These are phyloP conservation scores for Liriodendron chinense DNA, from an alignment of 164 flowering plant species.

Conservation along the genomic window DNA sequence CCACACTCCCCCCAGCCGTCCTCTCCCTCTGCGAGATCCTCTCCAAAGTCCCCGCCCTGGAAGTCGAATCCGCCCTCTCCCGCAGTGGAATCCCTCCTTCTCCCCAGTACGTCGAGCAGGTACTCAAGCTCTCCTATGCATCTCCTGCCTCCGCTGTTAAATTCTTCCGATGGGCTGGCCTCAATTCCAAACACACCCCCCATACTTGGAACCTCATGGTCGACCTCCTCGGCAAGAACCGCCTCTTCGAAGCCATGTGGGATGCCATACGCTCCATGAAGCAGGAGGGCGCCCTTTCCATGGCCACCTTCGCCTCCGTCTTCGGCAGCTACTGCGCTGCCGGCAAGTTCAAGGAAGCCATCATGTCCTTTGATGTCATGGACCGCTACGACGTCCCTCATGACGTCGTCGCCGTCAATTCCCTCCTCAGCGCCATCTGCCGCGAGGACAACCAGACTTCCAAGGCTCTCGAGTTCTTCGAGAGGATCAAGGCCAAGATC, in stretches of 20 bases:
- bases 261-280: constrained; percentile 79
- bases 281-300: constrained; percentile 43
- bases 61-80: constrained; percentile 43
- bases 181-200: constrained; percentile 28
- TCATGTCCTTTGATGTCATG: constrained; percentile 74
- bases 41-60: constrained; percentile 23
- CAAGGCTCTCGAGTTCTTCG: constrained; percentile 53
- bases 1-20: constrained; percentile 26
- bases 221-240: constrained; percentile 70
- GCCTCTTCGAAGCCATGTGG: constrained; percentile 74
- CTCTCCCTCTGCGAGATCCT: constrained; percentile 39
- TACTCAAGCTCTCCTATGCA: constrained; percentile 48
- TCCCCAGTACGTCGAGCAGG: constrained; percentile 44
- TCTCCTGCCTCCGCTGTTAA: constrained; percentile 51
- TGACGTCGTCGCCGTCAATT: constrained; percentile 71
- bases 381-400: constrained; percentile 54
- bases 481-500: constrained; percentile 49
- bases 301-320: constrained; percentile 60
- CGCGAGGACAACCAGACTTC: constrained; percentile 38
- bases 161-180: constrained; percentile 73
- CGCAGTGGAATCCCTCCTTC: constrained; percentile 33
- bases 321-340: constrained; percentile 65
- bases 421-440: constrained; percentile 69
- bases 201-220: constrained; percentile 75
- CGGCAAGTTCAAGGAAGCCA: constrained; percentile 49